Base-by-base conservation (phyloP, 495 filamentous ascomycete species). In the Penicillium herquei region DNA sequence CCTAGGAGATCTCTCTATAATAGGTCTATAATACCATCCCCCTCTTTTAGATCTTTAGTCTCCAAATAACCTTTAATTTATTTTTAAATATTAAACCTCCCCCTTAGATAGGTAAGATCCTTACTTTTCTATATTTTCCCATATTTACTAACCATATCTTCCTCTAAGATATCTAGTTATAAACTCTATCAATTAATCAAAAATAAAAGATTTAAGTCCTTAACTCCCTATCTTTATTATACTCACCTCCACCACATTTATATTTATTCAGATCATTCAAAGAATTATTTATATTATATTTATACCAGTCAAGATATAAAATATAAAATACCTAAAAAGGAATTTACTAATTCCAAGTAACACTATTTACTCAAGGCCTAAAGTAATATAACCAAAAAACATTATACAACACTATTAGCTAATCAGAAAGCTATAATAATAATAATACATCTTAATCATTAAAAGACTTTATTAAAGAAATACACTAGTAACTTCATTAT, bases 21-120 rank as follows among this genome's bases (percentile, higher is more conserved):
- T 49, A 49, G 32, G 8, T 49, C 47, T 49, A 37, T 49, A 49
- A 49, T 49, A 49, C 39, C 21, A 49, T 26, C n/a, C 47, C 14
- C 7, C 34, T 37, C 13, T 49, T 39, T 10, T 17, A 39, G 47
- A 1, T 37, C 34, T 49, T 49, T 35, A 18, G 17, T 17, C 47
- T 21, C 17, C 37, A 49, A 35, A n/a, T n/a, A 18, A 33, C 13
- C 6, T 13, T 13, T n/a, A 12, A 14, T 6, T 16, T 31, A 30
- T 0, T 5, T 12, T 46, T 31, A 6, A 9, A 42, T 10, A 18
- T n/a, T n/a, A n/a, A n/a, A n/a, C n/a, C n/a, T n/a, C n/a, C 7
- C 41, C 17, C 41, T 43, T 43, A 26, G 17, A 9, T 49, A 49
- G 21, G 16, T 49, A 39, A 12, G 6, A 12, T 39, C 39, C 4